Percentiles rank a stretch among this genome's conserved stretches.
phyloP scores from a whole-genome alignment of 306 rosid species.

The Casuarina glauca region DNA sequence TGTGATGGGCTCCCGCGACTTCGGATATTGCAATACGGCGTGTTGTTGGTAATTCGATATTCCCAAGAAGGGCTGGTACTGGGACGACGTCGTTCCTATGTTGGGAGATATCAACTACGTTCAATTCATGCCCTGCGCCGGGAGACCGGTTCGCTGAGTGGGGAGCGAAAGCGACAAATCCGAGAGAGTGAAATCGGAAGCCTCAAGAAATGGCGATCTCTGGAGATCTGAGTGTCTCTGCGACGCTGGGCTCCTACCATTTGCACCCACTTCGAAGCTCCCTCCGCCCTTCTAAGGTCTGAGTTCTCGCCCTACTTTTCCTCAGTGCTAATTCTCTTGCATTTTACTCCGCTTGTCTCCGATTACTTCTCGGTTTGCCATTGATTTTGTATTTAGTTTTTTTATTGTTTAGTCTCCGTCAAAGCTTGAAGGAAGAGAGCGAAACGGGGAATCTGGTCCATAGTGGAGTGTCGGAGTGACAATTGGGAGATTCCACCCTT shows the following conservation, averaged over 20 bases:
- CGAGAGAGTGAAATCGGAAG: conserved; percentile 8
- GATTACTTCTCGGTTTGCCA: conserved; percentile 15
- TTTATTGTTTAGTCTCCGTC: conserved; percentile 2
- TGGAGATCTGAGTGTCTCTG: conserved; percentile 74
- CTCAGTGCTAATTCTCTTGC: conserved; percentile 3
- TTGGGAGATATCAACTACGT: neutral
- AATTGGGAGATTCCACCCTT: neutral
- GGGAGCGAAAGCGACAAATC: neutral
- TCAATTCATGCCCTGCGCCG: neutral
- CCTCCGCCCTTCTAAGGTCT: conserved; percentile 63
- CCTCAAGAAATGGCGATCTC: conserved; percentile 55
- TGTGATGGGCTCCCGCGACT: too few relatives aligned
- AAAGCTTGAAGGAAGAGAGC: conserved; percentile 11
- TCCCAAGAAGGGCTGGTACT: neutral
- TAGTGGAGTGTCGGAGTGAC: neutral
- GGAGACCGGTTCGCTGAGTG: neutral
- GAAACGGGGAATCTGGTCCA: conserved; percentile 13
- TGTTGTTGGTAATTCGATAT: too few relatives aligned
- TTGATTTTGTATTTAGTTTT: neutral
- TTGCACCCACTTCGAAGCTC: conserved; percentile 48
- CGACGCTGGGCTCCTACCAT: conserved; percentile 59
- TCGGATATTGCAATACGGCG: too few relatives aligned
- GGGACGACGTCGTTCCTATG: neutral
- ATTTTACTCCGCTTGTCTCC: neutral
- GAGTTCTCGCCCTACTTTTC: neutral